Conservation (phyloP, 1,284 basidiomycete genomes). For the Cronartium quercuum region DNA sequence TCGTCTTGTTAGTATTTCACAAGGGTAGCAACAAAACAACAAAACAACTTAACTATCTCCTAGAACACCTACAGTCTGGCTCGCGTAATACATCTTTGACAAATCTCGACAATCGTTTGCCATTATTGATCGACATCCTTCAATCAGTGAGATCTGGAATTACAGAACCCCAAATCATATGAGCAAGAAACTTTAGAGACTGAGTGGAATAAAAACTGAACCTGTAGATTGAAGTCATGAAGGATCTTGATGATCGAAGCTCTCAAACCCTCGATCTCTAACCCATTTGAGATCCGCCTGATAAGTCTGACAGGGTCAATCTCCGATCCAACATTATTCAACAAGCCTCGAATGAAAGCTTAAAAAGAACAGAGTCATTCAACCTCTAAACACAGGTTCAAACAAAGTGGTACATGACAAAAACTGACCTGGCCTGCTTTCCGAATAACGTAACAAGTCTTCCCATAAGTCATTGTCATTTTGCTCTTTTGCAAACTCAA, state of each 20-base stretch:
- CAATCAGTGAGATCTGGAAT: slow-evolving; percentile 70
- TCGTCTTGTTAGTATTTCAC: background rate
- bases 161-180: background rate
- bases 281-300: slow-evolving; percentile 84
- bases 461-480: slow-evolving; percentile 98
- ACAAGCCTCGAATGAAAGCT: slow-evolving; percentile 87
- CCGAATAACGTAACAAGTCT: slow-evolving; percentile 85
- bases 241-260: slow-evolving; percentile 92
- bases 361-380: background rate
- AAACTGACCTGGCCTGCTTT: slow-evolving; percentile 71
- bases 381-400: slow-evolving; percentile 6
- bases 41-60: slow-evolving; percentile 56
- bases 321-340: slow-evolving; percentile 89
- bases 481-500: slow-evolving; percentile 97
- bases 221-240: slow-evolving; percentile 81
- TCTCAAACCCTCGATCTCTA: slow-evolving; percentile 92
- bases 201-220: slow-evolving; percentile 41
- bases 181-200: background rate
- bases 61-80: slow-evolving; percentile 71
- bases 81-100: slow-evolving; percentile 62
- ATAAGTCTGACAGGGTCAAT: slow-evolving; percentile 93
- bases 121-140: slow-evolving; percentile 80
- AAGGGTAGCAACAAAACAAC: background rate
- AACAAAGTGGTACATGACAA: background rate
- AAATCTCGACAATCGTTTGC: slow-evolving; percentile 71